A percentile compares a stretch with the other conserved stretches of the same genome.
Evolutionary conservation across 441 rosid genomes (phyloP).

Genomic region (Viola pubescens): DNA sequence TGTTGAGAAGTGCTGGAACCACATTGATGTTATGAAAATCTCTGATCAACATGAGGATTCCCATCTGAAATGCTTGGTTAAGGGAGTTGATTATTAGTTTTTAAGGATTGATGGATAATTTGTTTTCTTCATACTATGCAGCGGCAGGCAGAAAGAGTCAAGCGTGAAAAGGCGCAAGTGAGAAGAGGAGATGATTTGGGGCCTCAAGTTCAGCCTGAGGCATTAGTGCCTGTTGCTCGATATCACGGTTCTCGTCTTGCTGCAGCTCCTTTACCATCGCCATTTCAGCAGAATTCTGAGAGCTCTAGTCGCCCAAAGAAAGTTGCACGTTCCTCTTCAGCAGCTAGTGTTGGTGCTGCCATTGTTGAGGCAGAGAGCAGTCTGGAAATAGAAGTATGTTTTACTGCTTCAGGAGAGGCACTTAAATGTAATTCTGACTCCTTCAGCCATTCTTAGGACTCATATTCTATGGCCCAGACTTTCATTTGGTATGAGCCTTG

Average conservation of each 20-base stretch:
- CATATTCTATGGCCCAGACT: constrained; percentile 37
- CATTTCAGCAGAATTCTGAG: constrained; percentile 41
- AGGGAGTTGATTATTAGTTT: no score
- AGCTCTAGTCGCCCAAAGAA: constrained; percentile 30
- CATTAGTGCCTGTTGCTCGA: constrained; percentile 73
- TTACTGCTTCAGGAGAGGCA: constrained; percentile 45
- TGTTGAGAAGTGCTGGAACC: no score
- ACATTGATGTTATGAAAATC: no score
- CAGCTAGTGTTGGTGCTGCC: constrained; percentile 61
- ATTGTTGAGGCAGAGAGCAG: constrained; percentile 69
- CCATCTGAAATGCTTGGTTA: no score
- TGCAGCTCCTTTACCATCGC: constrained; percentile 74
- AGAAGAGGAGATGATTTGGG: constrained; percentile 56
- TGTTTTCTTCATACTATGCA: constrained; percentile 28
- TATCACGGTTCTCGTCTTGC: constrained; percentile 90
- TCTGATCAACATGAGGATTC: no score
- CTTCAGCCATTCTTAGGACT: constrained; percentile 37
- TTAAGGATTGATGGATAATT: neutral
- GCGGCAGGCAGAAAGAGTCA: constrained; percentile 73
- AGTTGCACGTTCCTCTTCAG: constrained; percentile 43
- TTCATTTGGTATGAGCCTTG: constrained; percentile 42
- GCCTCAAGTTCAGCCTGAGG: constrained; percentile 44
- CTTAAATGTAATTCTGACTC: constrained; percentile 46
- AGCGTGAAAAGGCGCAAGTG: constrained; percentile 50
- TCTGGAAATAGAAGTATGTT: constrained; percentile 79